Conservation (phyloP, 768 basidiomycete genomes). For the Paxillus rubicundulus region DNA sequence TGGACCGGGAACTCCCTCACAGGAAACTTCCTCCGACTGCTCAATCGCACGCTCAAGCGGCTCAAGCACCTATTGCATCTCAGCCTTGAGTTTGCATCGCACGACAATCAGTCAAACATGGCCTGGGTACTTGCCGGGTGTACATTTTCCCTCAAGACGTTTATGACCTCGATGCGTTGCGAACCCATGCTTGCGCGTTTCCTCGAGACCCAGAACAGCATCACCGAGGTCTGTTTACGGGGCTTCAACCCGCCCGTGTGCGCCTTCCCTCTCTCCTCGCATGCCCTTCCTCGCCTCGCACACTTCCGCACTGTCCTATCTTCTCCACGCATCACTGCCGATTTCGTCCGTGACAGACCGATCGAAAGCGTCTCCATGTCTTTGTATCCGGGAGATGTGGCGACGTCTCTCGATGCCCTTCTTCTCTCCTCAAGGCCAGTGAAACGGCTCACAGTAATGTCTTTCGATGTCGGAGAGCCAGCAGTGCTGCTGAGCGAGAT, state of each 20-base stretch:
- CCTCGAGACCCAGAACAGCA: constrained; percentile 46
- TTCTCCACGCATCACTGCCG: constrained; percentile 42
- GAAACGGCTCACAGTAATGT: constrained; percentile 54
- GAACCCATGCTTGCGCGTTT: constrained; percentile 46
- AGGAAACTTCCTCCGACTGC: constrained; percentile 47
- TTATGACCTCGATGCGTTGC: constrained; percentile 59
- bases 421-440: constrained; percentile 38
- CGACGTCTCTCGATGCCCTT: constrained; percentile 45
- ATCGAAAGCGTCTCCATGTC: constrained; percentile 52
- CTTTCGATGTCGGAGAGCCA: constrained; percentile 49
- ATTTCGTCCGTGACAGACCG: constrained; percentile 47
- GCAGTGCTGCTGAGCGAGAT: constrained; percentile 46
- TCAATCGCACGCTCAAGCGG: constrained; percentile 42
- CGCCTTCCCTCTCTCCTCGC: constrained; percentile 32
- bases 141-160: constrained; percentile 42
- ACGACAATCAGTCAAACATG: constrained; percentile 33
- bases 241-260: constrained; percentile 44
- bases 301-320: constrained; percentile 56
- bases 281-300: constrained; percentile 46
- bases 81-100: constrained; percentile 46
- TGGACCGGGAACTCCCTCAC: constrained; percentile 39
- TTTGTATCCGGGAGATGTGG: constrained; percentile 42
- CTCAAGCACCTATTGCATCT: constrained; percentile 42
- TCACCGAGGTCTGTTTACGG: constrained; percentile 54
- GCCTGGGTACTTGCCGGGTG: constrained; percentile 50